Evolutionary conservation across 2,329 filamentous ascomycete species (phyloP).

Genomic region (Ophiostoma sp.): DNA sequence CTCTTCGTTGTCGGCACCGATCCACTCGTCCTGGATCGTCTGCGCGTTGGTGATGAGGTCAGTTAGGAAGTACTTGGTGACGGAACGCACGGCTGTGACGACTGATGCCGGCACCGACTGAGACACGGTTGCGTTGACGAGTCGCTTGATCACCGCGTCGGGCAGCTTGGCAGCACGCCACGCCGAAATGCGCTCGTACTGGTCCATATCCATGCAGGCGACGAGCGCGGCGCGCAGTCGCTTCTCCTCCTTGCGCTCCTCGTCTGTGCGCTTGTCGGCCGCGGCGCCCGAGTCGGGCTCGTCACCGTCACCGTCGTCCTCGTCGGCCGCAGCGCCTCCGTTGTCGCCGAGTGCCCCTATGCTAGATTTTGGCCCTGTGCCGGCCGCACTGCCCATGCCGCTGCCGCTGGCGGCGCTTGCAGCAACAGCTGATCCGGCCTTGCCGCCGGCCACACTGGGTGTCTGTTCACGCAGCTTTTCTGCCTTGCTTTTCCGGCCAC

Average conservation of each 20-base stretch:
- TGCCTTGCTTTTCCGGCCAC: slow-evolving; percentile 56
- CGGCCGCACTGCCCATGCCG: slow-evolving; percentile 27
- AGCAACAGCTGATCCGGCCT: slow-evolving; percentile 40
- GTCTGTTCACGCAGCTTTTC: slow-evolving; percentile 43
- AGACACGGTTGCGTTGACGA: slow-evolving; percentile 74
- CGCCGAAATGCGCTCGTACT: slow-evolving; percentile 64
- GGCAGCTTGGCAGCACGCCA: slow-evolving; percentile 65
- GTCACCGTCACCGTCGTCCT: slow-evolving; percentile 38
- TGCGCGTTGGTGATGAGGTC: slow-evolving; percentile 69
- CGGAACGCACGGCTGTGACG: slow-evolving; percentile 67
- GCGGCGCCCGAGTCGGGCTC: slow-evolving; percentile 29
- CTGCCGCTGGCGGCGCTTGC: slow-evolving; percentile 36
- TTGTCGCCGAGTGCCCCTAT: slow-evolving; percentile 31
- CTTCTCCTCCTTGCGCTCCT: slow-evolving; percentile 60
- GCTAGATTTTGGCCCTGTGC: slow-evolving; percentile 30
- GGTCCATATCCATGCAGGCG: slow-evolving; percentile 58
- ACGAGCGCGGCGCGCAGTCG: slow-evolving; percentile 57
- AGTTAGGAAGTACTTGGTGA: slow-evolving; percentile 71
- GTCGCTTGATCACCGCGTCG: slow-evolving; percentile 63
- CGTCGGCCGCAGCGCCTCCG: slow-evolving; percentile 44
- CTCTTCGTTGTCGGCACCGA: slow-evolving; percentile 50
- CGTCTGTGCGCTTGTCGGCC: slow-evolving; percentile 39
- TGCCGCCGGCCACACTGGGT: slow-evolving; percentile 39
- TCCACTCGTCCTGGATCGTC: slow-evolving; percentile 66
- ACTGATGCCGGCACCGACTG: slow-evolving; percentile 71